A percentile compares a stretch with the other conserved stretches of the same genome.
Conservation (phyloP, 768 basidiomycete species). For the Plicaturopsis crispa region DNA sequence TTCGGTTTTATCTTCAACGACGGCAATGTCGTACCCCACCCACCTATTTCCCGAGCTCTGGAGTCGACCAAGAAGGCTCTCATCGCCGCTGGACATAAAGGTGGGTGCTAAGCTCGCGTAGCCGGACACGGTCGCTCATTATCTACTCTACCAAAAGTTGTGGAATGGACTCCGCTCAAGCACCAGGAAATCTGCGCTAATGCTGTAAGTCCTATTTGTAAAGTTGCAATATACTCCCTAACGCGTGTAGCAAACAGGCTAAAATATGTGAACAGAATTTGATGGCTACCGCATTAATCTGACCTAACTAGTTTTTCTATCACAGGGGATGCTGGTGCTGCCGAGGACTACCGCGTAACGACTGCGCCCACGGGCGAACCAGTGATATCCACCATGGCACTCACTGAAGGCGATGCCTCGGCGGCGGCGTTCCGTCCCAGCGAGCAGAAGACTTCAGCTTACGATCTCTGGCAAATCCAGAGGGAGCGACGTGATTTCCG, state of each 20-base stretch:
- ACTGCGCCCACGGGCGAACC: constrained; percentile 45
- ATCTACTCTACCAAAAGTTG: constrained; percentile 31
- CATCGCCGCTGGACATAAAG: constrained; percentile 53
- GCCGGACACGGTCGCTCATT: too few species aligned
- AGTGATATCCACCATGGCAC: constrained; percentile 38
- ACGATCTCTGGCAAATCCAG: constrained; percentile 63
- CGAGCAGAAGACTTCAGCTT: constrained; percentile 34
- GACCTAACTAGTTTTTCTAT: background rate
- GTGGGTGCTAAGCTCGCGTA: too few species aligned
- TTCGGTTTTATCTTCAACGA: constrained; percentile 66
- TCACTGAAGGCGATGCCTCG: constrained; percentile 16
- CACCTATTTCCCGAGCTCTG: constrained; percentile 57
- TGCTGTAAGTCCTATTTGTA: constrained; percentile 31
- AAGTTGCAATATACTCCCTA: too few species aligned
- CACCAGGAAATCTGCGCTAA: constrained; percentile 37
- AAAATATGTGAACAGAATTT: too few species aligned
- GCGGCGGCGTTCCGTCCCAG: constrained; percentile 19
- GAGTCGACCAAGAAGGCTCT: constrained; percentile 49
- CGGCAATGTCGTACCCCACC: constrained; percentile 49
- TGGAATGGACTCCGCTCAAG: constrained; percentile 59
- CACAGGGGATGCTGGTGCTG: constrained; percentile 35
- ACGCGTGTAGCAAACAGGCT: too few species aligned
- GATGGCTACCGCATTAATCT: background rate
- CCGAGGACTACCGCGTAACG: constrained; percentile 34
- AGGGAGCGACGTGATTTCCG: constrained; percentile 38